Evolutionary conservation across 2,329 filamentous ascomycete genomes (phyloP), one percentile per base, ranked within the genome.

Genomic region (Aschersonia sp.): DNA sequence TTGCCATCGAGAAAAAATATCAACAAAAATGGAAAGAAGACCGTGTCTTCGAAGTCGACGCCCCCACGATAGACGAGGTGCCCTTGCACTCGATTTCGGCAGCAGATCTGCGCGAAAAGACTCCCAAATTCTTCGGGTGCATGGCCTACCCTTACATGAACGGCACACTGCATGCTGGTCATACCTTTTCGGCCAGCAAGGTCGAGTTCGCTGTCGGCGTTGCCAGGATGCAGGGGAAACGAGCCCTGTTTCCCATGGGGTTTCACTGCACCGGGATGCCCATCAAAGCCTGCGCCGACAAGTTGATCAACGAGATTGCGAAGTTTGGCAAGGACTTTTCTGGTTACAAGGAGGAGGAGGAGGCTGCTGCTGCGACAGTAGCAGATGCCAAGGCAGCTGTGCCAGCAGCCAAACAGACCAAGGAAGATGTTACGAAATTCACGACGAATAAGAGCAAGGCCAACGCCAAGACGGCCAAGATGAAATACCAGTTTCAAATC

Each of bases 261-360:
- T 98, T 88, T 71, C 92, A 98, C 72, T 68, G 66, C 68, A 97
- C 90, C 0, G 92, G 92, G 57, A 94, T 98, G 83, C 88, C 89
- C 43, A 98, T 98, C 72, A 95, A 95, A 68, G 89, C 92, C 5
- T 94, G 87, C 59, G 88, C 92, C 47, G 90, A 98, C 72, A 97
- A 97, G 73, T 78, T 98, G 43, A 80, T 83, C 50, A 81, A 87
- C 52, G 92, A 98, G 68, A 83, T 97, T 48, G 80, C 86, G 66
- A 73, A 84, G 68, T 98, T 97, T 59, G 92, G 92, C 29, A 69
- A 83, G 61, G 81, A 88, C 59, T 97, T 97, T 53, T 83, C 89
- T 59, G 72, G 76, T 44, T 94, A 87, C 65, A 73, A 76, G 47
- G 77, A 80, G 48, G 79, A 84, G 9, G 67, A 71, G 3, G 70